These are phyloP conservation scores for Trichoderma gracile DNA, from an alignment of 2,329 filamentous ascomycete species.

Conservation along the genomic window DNA sequence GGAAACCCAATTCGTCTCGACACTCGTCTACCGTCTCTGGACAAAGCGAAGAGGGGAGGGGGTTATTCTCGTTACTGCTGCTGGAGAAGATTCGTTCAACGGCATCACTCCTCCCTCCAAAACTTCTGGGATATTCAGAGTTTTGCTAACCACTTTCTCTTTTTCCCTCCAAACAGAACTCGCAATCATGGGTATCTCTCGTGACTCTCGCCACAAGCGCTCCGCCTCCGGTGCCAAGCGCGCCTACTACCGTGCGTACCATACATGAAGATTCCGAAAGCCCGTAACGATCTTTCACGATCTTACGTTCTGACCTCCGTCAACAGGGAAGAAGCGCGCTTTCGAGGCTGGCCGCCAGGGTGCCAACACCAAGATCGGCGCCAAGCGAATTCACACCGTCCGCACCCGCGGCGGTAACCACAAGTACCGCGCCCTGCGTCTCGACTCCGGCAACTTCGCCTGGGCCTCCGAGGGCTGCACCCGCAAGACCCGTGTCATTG, in stretches of 20 bases:
- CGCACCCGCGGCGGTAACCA: slow-evolving; percentile 98
- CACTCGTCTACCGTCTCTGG: not conserved
- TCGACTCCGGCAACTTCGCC: slow-evolving; percentile 98
- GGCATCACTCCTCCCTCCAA: slow-evolving; percentile 22
- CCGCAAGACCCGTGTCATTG: slow-evolving; percentile 99
- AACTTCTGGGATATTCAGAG: slow-evolving; percentile 28
- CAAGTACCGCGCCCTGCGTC: slow-evolving; percentile 98
- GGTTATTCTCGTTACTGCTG: slow-evolving; percentile 8
- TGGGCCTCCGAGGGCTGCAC: slow-evolving; percentile 98
- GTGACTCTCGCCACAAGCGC: slow-evolving; percentile 99
- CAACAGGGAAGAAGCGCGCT: slow-evolving; percentile 89
- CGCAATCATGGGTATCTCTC: slow-evolving; percentile 98
- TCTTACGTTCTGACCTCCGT: slow-evolving; percentile 74
- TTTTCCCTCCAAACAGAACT: slow-evolving; percentile 51
- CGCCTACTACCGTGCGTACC: slow-evolving; percentile 79
- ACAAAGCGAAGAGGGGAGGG: not conserved
- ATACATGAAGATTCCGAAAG: slow-evolving; percentile 52
- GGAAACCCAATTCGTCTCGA: not conserved
- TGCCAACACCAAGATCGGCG: slow-evolving; percentile 98
- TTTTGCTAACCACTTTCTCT: slow-evolving; percentile 6
- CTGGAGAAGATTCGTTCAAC: slow-evolving; percentile 25
- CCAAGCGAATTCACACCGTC: slow-evolving; percentile 95
- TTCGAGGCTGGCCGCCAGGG: slow-evolving; percentile 99
- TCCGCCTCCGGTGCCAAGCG: slow-evolving; percentile 98
- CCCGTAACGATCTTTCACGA: slow-evolving; percentile 54